phyloP scores from a whole-genome alignment of 1,284 basidiomycete genomes.

The Filobasidium uniguttulatum region DNA sequence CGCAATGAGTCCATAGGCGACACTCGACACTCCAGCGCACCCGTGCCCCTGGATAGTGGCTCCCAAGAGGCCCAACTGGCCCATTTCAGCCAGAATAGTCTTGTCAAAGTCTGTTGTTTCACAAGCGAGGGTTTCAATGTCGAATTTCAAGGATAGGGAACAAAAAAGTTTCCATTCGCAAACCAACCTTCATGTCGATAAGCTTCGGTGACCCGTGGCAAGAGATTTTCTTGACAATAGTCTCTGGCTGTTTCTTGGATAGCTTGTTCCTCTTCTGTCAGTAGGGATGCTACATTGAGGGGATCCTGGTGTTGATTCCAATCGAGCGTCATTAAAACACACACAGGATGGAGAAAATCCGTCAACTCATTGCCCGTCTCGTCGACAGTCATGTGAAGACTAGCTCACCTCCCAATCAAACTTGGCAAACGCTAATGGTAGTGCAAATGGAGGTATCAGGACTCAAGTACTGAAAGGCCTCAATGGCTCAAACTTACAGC shows the following conservation, averaged over 20 bases:
- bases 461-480: too few species aligned
- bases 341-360: constrained; percentile 5
- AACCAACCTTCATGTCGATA: constrained; percentile 67
- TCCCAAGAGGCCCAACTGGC: constrained; percentile 75
- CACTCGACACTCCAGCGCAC: constrained; percentile 82
- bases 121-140: too few species aligned
- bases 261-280: constrained; percentile 81
- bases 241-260: constrained; percentile 71
- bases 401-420: constrained; percentile 54
- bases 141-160: background rate
- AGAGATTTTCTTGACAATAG: constrained; percentile 73
- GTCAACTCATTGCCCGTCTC: background rate
- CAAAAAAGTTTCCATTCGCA: too few species aligned
- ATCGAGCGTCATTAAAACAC: background rate
- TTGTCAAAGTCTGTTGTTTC: constrained; percentile 55
- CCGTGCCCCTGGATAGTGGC: constrained; percentile 87
- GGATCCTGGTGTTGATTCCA: constrained; percentile 50
- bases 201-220: constrained; percentile 69
- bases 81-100: constrained; percentile 74
- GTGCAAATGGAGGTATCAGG: too few species aligned
- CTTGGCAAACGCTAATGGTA: constrained; percentile 42
- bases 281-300: constrained; percentile 54
- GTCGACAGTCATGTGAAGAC: background rate
- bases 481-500: too few species aligned
- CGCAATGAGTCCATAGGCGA: constrained; percentile 86